Evolutionary conservation across 2,329 filamentous ascomycete genomes (phyloP).

Genomic region (Hypomyces rosellus): DNA sequence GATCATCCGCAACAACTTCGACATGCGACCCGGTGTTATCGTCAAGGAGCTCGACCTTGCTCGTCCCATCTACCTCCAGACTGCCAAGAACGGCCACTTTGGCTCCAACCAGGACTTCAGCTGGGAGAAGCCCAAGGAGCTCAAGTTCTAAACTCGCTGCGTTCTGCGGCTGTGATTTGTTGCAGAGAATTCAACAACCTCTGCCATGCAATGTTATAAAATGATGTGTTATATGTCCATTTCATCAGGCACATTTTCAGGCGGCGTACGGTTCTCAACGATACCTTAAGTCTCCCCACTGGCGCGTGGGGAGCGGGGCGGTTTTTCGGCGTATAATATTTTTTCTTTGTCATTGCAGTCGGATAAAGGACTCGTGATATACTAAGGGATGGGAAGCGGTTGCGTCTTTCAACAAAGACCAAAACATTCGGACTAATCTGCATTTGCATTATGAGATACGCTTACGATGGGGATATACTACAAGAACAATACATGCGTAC

Average conservation of each 20-base stretch:
- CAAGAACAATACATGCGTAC: conserved; percentile 26
- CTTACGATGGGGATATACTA: conserved; percentile 25
- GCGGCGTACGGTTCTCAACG: conserved; percentile 43
- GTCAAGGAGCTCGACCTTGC: conserved; percentile 93
- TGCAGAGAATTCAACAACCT: conserved; percentile 37
- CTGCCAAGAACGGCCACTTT: conserved; percentile 99
- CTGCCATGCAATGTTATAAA: conserved; percentile 24
- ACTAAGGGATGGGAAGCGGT: conserved; percentile 28
- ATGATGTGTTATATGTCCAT: conserved; percentile 33
- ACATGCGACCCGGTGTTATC: conserved; percentile 96
- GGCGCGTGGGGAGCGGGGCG: conserved; percentile 27
- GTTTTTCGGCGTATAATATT: conserved; percentile 29
- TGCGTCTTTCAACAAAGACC: conserved; percentile 46
- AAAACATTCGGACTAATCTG: conserved; percentile 26
- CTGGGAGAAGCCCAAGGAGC: conserved; percentile 97
- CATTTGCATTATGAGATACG: conserved; percentile 40
- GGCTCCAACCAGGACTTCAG: conserved; percentile 91
- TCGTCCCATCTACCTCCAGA: conserved; percentile 96
- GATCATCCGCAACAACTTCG: conserved; percentile 95
- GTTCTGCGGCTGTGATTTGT: conserved; percentile 3
- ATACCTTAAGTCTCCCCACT: conserved; percentile 31
- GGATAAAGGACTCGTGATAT: conserved; percentile 22
- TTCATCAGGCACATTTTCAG: conserved; percentile 29
- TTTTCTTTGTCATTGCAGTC: conserved; percentile 11
- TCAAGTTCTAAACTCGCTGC: conserved; percentile 67